A percentile compares a stretch with the other conserved stretches of the same genome.
Conservation (phyloP, 2,329 filamentous ascomycete genomes). For the Penicillium sp. region DNA sequence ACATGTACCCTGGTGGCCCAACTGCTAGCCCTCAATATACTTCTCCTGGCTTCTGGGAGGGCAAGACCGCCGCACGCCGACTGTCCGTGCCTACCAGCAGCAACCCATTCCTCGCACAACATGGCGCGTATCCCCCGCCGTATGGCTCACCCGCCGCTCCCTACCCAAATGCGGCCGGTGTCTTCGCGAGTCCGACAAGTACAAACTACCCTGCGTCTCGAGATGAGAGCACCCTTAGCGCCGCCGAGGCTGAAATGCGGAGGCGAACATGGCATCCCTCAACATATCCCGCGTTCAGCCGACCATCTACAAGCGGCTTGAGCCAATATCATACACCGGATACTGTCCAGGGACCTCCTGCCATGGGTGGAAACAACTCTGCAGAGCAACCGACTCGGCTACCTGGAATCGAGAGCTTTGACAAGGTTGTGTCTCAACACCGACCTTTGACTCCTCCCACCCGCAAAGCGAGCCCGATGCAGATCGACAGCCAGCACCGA, state of each 20-base stretch:
- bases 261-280: constrained; percentile 88
- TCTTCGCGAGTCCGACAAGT: constrained; percentile 67
- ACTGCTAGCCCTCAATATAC: constrained; percentile 77
- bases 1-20: constrained; percentile 71
- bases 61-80: constrained; percentile 69
- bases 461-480: constrained; percentile 74
- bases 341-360: constrained; percentile 56
- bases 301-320: constrained; percentile 70
- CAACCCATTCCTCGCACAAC: constrained; percentile 72
- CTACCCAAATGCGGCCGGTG: constrained; percentile 60
- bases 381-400: constrained; percentile 66
- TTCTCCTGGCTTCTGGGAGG: constrained; percentile 79
- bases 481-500: constrained; percentile 61
- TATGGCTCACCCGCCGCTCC: constrained; percentile 58
- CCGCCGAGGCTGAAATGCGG: constrained; percentile 73
- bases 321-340: constrained; percentile 74
- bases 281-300: constrained; percentile 62
- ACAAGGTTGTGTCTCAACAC: constrained; percentile 65
- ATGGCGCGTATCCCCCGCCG: constrained; percentile 60
- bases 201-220: constrained; percentile 56
- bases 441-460: constrained; percentile 64
- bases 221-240: constrained; percentile 36
- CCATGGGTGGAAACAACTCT: constrained; percentile 54
- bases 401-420: constrained; percentile 90
- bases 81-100: constrained; percentile 78